Evolutionary conservation across 2,329 filamentous ascomycete species (phyloP), one percentile per base, ranked within the genome.

Genomic region (Fusarium oxysporum): DNA sequence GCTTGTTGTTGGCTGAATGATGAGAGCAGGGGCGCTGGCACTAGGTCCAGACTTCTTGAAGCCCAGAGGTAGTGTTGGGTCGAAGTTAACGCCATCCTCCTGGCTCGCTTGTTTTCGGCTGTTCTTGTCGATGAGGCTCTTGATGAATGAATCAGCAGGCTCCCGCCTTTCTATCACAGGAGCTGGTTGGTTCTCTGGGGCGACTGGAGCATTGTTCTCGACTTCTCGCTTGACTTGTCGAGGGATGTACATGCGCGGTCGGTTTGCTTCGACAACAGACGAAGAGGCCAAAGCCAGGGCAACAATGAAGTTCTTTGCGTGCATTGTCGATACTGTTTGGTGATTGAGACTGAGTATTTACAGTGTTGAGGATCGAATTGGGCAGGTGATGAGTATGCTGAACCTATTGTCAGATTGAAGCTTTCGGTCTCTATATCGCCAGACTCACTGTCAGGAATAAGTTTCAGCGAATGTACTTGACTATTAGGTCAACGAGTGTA

Each of bases 391-490:
- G 55, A 35, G 47, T 78, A 69, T 74, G 62, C 76, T 78, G 48
- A 12, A 14, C 12, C 28, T 50, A 8, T 30, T 30, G 54, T 78
- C 35, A 77, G 70, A 45, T 35, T 23, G 11, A 28, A 41, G 13
- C 37, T 17, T 33, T n/a, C 3, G 30, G 16, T 30, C 35, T 44
- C 25, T 7, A 35, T 23, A 3, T 32, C n/a, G 10, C 28, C 23
- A 21, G 47, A 77, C 81, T 79, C 45, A 82, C 80, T 85, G 86
- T 87, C 86, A 88, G 85, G 82, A 80, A 77, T 75, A 77, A 65
- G 77, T 80, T 81, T 76, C 76, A 89, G 87, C 84, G 88, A 90
- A 83, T 88, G 88, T 88, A 88, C 84, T 87, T 89, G 88, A 89
- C 86, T 84, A 77, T 80, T 74, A 71, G 83, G 83, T 86, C 85